phyloP scores from a whole-genome alignment of 768 basidiomycete species.

The Agaricus sinodeliciosus region DNA sequence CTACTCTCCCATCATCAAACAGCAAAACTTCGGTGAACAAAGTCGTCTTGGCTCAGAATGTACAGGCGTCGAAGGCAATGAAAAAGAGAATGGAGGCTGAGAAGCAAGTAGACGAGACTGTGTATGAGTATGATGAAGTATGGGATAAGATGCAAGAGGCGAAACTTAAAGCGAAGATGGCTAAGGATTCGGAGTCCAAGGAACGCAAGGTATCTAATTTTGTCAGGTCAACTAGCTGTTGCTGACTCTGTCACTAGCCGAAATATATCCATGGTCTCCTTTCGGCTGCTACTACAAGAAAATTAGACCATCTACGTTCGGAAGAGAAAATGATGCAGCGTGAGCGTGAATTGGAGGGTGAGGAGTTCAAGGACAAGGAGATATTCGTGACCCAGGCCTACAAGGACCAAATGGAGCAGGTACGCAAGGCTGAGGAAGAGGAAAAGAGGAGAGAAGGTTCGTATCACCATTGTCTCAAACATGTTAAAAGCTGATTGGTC shows the following conservation, averaged over 20 bases:
- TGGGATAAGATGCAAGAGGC: slow-evolving; percentile 94
- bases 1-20: slow-evolving; percentile 19
- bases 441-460: slow-evolving; percentile 84
- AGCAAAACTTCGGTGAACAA: slow-evolving; percentile 38
- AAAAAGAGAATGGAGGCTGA: slow-evolving; percentile 76
- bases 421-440: slow-evolving; percentile 87
- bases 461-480: slow-evolving; percentile 12
- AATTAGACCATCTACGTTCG: slow-evolving; percentile 83
- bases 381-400: slow-evolving; percentile 97
- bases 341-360: slow-evolving; percentile 90
- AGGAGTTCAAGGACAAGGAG: slow-evolving; percentile 91
- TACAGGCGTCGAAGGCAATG: slow-evolving; percentile 53
- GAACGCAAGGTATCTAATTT: slow-evolving; percentile 64
- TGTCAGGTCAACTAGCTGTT: neutral
- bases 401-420: slow-evolving; percentile 92
- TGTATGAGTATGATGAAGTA: slow-evolving; percentile 94
- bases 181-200: slow-evolving; percentile 68
- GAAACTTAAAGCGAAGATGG: slow-evolving; percentile 65
- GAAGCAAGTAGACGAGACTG: slow-evolving; percentile 68
- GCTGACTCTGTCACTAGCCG: slow-evolving; percentile 44
- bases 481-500: neutral
- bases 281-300: slow-evolving; percentile 76
- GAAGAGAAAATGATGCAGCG: slow-evolving; percentile 97
- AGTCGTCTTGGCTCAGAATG: slow-evolving; percentile 50
- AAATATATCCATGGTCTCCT: slow-evolving; percentile 88